Evolutionary conservation across 2,329 filamentous ascomycete species (phyloP).

Genomic region (Bipolaris bicolor): DNA sequence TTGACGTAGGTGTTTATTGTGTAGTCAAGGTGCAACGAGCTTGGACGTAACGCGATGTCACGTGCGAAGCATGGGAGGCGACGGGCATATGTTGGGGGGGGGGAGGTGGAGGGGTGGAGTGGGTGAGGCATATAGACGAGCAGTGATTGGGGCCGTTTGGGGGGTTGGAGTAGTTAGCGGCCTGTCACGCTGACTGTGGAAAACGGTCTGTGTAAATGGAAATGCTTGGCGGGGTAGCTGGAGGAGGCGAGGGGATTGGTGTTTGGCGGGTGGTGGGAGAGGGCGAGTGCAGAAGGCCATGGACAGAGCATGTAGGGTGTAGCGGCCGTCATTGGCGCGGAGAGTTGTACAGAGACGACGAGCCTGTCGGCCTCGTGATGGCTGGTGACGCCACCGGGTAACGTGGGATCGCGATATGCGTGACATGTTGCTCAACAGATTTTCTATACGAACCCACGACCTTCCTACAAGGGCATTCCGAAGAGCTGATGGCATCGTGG

Average conservation of each 20-base stretch:
- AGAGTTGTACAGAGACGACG: constrained; percentile 12
- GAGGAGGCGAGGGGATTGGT: constrained; percentile 9
- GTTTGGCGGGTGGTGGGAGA: constrained; percentile 27
- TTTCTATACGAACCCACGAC: constrained; percentile 1
- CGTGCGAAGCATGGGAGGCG: constrained; percentile 6
- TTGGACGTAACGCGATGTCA: constrained; percentile 17
- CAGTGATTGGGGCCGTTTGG: not conserved
- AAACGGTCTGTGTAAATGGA: constrained; percentile 8
- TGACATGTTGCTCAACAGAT: constrained; percentile 20
- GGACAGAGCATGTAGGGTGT: constrained; percentile 26
- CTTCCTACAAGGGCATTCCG: not conserved
- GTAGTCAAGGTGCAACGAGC: not conserved
- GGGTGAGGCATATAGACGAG: no score
- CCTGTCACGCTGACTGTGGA: constrained; percentile 8
- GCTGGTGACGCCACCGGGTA: constrained; percentile 23
- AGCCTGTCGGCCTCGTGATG: constrained; percentile 19
- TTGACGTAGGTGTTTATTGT: constrained; percentile 8
- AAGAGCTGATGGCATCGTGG: no score
- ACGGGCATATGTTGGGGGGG: not conserved
- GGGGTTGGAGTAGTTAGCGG: not conserved
- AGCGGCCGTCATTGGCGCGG: constrained; percentile 19
- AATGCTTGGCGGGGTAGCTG: constrained; percentile 10
- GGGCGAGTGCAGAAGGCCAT: constrained; percentile 17
- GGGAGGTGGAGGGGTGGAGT: no score
- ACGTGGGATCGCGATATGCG: constrained; percentile 15